phyloP scores from a whole-genome alignment of 805 yeast genomes.

The Saccharomycopsis javanensis region DNA sequence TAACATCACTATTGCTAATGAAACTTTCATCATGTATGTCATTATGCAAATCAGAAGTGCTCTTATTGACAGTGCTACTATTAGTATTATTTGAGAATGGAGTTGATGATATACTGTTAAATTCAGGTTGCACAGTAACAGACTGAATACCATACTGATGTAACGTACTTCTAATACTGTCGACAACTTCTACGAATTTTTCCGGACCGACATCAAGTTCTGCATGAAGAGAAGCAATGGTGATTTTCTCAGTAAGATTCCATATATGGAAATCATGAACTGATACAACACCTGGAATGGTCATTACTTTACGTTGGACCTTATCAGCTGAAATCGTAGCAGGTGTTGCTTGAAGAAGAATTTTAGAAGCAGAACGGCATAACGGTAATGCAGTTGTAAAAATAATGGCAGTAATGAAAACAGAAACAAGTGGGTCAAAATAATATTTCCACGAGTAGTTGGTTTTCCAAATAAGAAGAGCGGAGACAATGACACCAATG shows the following conservation, averaged over 20 bases:
- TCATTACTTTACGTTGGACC: constrained; percentile 57
- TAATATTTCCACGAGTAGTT: constrained; percentile 80
- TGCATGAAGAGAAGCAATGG: constrained; percentile 84
- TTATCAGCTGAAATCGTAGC: constrained; percentile 66
- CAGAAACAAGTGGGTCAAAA: constrained; percentile 78
- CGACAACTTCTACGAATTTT: constrained; percentile 60
- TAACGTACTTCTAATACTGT: constrained; percentile 64
- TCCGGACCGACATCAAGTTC: constrained; percentile 59
- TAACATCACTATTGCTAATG: background rate
- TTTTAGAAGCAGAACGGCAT: constrained; percentile 77
- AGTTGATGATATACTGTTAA: constrained; percentile 26
- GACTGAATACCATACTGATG: constrained; percentile 83
- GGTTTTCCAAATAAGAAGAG: constrained; percentile 89
- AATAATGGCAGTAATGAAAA: constrained; percentile 78
- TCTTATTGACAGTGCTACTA: background rate
- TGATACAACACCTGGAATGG: constrained; percentile 64
- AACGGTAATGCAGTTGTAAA: constrained; percentile 87
- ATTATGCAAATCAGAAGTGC: background rate
- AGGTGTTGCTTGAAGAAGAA: constrained; percentile 89
- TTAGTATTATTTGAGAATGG: background rate
- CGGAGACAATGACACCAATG: constrained; percentile 84
- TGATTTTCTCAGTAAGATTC: constrained; percentile 82
- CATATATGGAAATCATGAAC: constrained; percentile 95
- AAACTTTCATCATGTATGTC: background rate
- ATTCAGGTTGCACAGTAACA: constrained; percentile 96